Evolutionary conservation across 106 monocot genomes (phyloP).

Genomic region (Vanilla planifolia): DNA sequence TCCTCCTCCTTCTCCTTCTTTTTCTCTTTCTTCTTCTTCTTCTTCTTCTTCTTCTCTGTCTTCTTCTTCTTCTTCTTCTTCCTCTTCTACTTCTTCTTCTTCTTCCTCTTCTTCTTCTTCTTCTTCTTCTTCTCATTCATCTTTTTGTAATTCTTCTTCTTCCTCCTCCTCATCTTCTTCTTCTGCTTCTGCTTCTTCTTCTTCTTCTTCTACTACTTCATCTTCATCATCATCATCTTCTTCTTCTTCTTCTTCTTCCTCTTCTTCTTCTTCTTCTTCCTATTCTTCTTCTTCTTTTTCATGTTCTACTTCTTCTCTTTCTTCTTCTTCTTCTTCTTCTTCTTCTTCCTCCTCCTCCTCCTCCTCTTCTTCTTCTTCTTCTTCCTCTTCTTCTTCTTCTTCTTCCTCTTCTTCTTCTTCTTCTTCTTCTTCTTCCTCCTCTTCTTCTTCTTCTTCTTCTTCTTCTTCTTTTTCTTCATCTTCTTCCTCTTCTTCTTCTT

Average conservation of each 20-base stretch:
- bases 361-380: constrained; percentile 10
- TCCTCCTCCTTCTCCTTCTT: not conserved
- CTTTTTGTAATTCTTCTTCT: no score
- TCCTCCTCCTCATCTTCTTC: no score
- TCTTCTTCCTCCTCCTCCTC: not conserved
- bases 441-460: not conserved
- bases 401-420: not conserved
- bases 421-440: constrained; percentile 7
- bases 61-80: not conserved
- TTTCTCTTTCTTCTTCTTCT: not conserved
- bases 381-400: not conserved
- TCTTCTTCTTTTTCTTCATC: not conserved
- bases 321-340: not conserved
- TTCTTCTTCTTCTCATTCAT: no score
- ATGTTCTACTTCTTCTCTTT: not conserved
- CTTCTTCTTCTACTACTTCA: no score
- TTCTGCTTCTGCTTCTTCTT: no score
- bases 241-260: not conserved
- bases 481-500: not conserved
- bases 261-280: no score
- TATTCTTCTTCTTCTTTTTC: not conserved
- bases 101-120: not conserved
- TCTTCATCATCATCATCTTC: not conserved
- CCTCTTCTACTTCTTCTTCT: not conserved
- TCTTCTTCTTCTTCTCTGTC: no score